Percentiles rank a stretch among this genome's conserved stretches.
These are phyloP conservation scores for Cicer pinnatifidum DNA, from an alignment of 306 rosid genomes.

Conservation along the genomic window DNA sequence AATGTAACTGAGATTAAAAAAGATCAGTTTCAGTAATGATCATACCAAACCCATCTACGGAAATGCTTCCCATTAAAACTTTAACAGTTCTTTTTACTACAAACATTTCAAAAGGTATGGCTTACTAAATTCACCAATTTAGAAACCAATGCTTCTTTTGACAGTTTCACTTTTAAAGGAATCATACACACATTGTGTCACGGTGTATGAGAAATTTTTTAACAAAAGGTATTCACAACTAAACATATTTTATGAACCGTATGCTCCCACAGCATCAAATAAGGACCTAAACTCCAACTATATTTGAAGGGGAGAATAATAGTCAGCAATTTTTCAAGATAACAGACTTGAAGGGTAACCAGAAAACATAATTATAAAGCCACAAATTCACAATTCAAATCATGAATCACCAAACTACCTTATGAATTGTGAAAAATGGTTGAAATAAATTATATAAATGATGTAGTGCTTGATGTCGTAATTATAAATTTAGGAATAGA, in stretches of 20 bases:
- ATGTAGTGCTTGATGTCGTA: neutral
- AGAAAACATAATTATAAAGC: neutral
- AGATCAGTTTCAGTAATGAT: conserved; percentile 4
- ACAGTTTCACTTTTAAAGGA: conserved; percentile 11
- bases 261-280: conserved; percentile 10
- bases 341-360: conserved; percentile 23
- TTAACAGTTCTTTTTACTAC: neutral
- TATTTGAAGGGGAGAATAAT: conserved; percentile 11
- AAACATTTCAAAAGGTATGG: conserved; percentile 19
- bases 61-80: conserved; percentile 30
- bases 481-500: conserved; percentile 1
- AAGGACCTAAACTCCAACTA: conserved; percentile 16
- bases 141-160: conserved; percentile 1
- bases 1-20: neutral
- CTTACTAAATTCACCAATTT: conserved; percentile 8
- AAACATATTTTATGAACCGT: conserved; percentile 15
- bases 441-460: neutral
- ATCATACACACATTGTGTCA: neutral
- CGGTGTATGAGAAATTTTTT: neutral
- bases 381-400: neutral
- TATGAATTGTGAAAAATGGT: neutral
- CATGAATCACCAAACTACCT: neutral
- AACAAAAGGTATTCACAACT: neutral
- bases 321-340: conserved; percentile 1
- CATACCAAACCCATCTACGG: conserved; percentile 9